A percentile compares a stretch with the other conserved stretches of the same genome.
Conservation (phyloP, 495 filamentous ascomycete species). For the Tuber brumale region DNA sequence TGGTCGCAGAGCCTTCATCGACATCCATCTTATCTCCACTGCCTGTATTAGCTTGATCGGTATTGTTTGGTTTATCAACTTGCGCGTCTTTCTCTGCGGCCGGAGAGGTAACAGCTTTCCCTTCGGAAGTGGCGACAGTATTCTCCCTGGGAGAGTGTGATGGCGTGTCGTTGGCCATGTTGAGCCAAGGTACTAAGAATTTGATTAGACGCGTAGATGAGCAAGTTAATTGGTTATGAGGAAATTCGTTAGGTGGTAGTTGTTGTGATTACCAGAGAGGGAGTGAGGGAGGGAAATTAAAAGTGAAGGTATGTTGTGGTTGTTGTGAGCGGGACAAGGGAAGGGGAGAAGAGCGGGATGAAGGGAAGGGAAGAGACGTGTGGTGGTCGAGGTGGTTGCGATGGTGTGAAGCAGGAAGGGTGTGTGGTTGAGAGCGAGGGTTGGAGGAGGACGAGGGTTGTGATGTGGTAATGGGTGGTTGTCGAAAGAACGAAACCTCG, state of each 20-base stretch:
- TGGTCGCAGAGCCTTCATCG: not conserved
- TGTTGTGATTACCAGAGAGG: conserved; percentile 13
- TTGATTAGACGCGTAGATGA: conserved; percentile 26
- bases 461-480: conserved; percentile 36
- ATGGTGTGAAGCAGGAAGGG: conserved; percentile 13
- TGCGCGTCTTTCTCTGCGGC: conserved; percentile 16
- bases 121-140: conserved; percentile 10
- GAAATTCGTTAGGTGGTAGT: conserved; percentile 11
- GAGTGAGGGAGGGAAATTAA: not conserved
- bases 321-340: conserved; percentile 3
- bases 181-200: conserved; percentile 19
- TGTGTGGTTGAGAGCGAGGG: conserved; percentile 20
- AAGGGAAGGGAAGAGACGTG: conserved; percentile 5
- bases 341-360: conserved; percentile 16
- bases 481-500: conserved; percentile 34
- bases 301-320: conserved; percentile 3
- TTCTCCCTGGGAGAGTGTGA: conserved; percentile 31
- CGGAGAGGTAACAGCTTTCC: conserved; percentile 22
- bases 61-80: conserved; percentile 8
- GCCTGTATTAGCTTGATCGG: not conserved
- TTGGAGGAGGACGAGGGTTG: conserved; percentile 30
- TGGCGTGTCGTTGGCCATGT: conserved; percentile 39
- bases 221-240: conserved; percentile 18
- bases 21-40: not conserved
- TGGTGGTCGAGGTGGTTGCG: not conserved